Percentiles rank a stretch among this genome's conserved stretches.
phyloP scores from a whole-genome alignment of 2,329 filamentous ascomycete species.

The Cercospora sp. region DNA sequence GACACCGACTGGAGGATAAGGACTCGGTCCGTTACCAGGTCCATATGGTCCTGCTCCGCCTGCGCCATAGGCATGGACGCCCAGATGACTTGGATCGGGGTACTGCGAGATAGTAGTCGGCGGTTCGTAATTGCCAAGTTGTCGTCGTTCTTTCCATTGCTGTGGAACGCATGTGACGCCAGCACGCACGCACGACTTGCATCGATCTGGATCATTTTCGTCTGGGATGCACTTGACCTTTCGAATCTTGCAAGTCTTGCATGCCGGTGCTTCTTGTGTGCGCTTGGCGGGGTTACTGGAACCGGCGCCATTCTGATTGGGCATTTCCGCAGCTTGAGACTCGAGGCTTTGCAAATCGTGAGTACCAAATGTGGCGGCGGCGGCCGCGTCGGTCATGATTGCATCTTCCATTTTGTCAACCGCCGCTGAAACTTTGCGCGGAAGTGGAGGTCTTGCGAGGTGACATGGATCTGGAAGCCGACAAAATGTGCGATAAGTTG shows the following conservation, averaged over 20 bases:
- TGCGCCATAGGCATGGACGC: slow-evolving; percentile 6
- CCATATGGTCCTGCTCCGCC: slow-evolving; percentile 5
- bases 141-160: slow-evolving; percentile 7
- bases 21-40: slow-evolving; percentile 4
- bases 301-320: neutral
- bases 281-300: neutral
- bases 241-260: slow-evolving; percentile 5
- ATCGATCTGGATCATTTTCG: slow-evolving; percentile 1
- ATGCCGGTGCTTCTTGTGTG: slow-evolving; percentile 7
- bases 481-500: neutral
- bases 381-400: neutral
- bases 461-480: neutral
- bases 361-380: neutral
- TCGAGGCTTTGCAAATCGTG: slow-evolving; percentile 10
- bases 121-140: slow-evolving; percentile 5
- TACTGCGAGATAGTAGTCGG: slow-evolving; percentile 9
- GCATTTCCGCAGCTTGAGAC: neutral
- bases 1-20: slow-evolving; percentile 2
- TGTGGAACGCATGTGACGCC: neutral
- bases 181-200: slow-evolving; percentile 11
- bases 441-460: neutral
- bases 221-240: slow-evolving; percentile 13
- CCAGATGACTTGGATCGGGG: slow-evolving; percentile 13
- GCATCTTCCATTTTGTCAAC: slow-evolving; percentile 14
- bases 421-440: slow-evolving; percentile 7